Conservation (phyloP, 306 rosid genomes). For the Sophora flavescens region DNA sequence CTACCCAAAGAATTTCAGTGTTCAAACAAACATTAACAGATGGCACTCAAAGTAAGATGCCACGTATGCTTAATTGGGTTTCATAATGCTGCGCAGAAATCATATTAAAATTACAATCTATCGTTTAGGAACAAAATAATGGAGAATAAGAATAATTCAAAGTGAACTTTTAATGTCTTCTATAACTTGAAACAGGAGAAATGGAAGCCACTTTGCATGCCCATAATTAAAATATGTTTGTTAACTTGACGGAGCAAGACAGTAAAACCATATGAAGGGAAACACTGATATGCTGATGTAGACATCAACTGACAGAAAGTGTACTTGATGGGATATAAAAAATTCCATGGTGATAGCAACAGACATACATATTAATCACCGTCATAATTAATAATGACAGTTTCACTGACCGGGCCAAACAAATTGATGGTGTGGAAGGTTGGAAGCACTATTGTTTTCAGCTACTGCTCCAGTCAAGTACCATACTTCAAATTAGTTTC, state of each 20-base stretch:
- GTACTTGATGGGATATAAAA: conserved; percentile 13
- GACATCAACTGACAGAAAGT: conserved; percentile 18
- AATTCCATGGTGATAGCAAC: neutral
- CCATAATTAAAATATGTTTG: conserved; percentile 13
- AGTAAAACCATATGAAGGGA: conserved; percentile 10
- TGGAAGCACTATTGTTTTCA: neutral
- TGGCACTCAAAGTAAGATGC: conserved; percentile 30
- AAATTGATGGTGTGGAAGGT: conserved; percentile 1
- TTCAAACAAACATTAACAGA: conserved; percentile 27
- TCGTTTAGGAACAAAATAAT: conserved; percentile 13
- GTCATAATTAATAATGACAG: neutral
- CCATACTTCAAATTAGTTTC: conserved; percentile 11
- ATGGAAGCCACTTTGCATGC: conserved; percentile 20
- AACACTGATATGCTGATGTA: neutral
- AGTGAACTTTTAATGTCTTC: neutral
- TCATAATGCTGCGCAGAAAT: conserved; percentile 14
- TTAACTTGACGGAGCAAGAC: conserved; percentile 14
- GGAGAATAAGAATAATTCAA: conserved; percentile 25
- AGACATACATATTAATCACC: neutral
- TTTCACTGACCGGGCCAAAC: neutral
- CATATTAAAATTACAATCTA: conserved; percentile 8
- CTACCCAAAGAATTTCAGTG: conserved; percentile 29
- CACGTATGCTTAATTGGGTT: conserved; percentile 18
- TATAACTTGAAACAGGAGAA: conserved; percentile 27
- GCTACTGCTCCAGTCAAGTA: neutral